A percentile compares a stretch with the other conserved stretches of the same genome.
These are phyloP conservation scores for Arbutus unedo DNA, from an alignment of 148 eudicot species.

Conservation along the genomic window DNA sequence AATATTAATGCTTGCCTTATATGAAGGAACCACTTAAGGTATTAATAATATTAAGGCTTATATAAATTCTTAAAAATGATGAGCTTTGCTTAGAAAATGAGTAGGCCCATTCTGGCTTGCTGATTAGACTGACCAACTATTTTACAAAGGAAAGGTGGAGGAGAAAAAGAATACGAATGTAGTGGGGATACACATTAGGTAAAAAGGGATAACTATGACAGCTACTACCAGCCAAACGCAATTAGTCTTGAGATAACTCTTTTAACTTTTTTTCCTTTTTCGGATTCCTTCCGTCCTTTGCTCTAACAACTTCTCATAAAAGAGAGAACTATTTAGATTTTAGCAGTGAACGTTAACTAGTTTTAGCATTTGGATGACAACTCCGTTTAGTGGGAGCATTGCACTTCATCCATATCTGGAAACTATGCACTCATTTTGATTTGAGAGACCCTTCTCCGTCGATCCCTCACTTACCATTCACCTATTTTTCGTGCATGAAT, in stretches of 20 bases:
- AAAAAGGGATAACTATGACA: neutral
- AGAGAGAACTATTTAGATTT: no score
- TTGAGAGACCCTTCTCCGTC: no score
- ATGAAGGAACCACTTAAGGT: neutral
- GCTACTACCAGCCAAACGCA: neutral
- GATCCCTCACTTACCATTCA: no score
- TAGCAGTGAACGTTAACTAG: no score
- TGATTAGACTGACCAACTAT: neutral
- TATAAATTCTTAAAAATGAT: neutral
- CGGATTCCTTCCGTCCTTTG: no score
- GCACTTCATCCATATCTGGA: no score
- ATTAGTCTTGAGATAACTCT: neutral
- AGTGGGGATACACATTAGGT: conserved; percentile 1
- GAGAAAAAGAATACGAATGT: neutral
- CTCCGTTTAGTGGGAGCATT: no score
- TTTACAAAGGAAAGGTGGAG: neutral
- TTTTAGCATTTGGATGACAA: no score
- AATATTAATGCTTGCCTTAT: neutral
- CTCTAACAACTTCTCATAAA: no score
- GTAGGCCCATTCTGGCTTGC: conserved; percentile 3
- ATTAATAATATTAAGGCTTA: neutral
- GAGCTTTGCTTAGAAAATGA: conserved; percentile 10
- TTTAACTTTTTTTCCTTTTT: no score
- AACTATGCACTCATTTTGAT: no score
- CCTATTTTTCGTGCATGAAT: no score